Base-by-base conservation (phyloP, 2,329 filamentous ascomycete species). In the Colletotrichum plurivorum region DNA sequence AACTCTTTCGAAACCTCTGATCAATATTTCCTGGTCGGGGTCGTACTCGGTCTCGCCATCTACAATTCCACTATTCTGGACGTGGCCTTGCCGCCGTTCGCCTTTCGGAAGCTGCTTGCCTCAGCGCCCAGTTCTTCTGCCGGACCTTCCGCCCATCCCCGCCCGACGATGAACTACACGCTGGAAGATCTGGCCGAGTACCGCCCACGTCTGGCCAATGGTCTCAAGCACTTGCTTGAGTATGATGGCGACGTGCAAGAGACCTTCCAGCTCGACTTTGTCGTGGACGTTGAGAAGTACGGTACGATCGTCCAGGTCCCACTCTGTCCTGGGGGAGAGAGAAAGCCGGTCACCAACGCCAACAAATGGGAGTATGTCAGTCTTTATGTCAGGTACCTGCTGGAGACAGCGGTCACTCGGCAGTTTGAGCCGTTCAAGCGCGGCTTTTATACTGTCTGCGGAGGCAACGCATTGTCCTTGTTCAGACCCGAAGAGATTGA, bases 1-100 rank as follows among this genome's bases (percentile, higher is more conserved):
- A 89, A 92, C 76, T 94, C 93, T 16, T 94, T 97, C 74, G 95
- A 97, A 78, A 95, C 93, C 0, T 95, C 94, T 0, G 94, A 97
- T 76, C 94, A 97, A 73, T 98, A 93, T 79, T 97, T 96, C 77
- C 86, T 97, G 22, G 93, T 98, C 31, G 95, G 95, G 1, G 93
- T 96, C 13, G 87, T 97, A 8, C 87, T 98, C 63, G 95, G 95
- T 0, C 84, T 98, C 67, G 95, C 95, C 15, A 97, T 98, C 70
- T 97, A 97, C 82, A 97, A 98, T 79, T 97, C 94, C 2, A 97
- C 94, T 0, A 97, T 97, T 73, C 84, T 98, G 18, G 95, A 97
- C 76, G 88, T 97, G 56, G 93, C 94, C 2, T 86, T 98, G 20
- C 95, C 95, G 1, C 93, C 94, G 0, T 97, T 97, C 78, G 92